Percentiles rank a stretch among this genome's conserved stretches.
These are phyloP conservation scores for Ascochyta rabiei DNA, from an alignment of 2,329 filamentous ascomycete species.

Conservation along the genomic window DNA sequence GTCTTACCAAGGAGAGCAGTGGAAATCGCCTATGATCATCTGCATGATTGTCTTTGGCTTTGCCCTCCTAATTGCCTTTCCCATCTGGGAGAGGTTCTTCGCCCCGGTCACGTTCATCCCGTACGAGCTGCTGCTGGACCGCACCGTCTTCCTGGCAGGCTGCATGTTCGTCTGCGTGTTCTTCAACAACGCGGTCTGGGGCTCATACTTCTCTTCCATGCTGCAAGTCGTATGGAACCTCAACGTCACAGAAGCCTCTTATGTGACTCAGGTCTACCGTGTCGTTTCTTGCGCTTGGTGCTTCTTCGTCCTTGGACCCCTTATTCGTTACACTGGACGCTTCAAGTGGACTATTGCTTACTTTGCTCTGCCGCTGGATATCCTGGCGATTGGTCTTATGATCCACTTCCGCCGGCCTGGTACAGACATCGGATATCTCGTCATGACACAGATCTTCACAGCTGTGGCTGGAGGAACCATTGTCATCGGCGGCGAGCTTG, in stretches of 20 bases:
- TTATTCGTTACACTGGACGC: constrained; percentile 24
- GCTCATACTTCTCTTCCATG: constrained; percentile 47
- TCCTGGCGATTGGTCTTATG: constrained; percentile 33
- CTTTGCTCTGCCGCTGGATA: constrained; percentile 27
- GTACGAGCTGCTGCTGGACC: constrained; percentile 53
- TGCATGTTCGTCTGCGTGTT: constrained; percentile 49
- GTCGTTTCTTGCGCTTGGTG: constrained; percentile 32
- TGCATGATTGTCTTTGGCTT: constrained; percentile 46
- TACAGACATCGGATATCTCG: constrained; percentile 32
- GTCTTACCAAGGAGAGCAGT: constrained; percentile 36
- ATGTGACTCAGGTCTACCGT: constrained; percentile 43
- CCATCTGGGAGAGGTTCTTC: constrained; percentile 45
- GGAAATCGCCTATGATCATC: constrained; percentile 44
- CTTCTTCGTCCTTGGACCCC: constrained; percentile 24
- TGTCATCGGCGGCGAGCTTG: constrained; percentile 29
- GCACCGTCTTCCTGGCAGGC: constrained; percentile 58
- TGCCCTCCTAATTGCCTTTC: constrained; percentile 42
- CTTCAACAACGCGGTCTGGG: constrained; percentile 39
- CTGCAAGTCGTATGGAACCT: constrained; percentile 46
- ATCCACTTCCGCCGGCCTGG: constrained; percentile 35
- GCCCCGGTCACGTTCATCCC: constrained; percentile 49
- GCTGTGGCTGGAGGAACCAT: constrained; percentile 31
- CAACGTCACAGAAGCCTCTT: constrained; percentile 37
- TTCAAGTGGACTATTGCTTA: constrained; percentile 27
- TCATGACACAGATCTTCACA: constrained; percentile 39